These are phyloP conservation scores for Metschnikowia anglica DNA, from an alignment of 805 yeast species.

Conservation along the genomic window DNA sequence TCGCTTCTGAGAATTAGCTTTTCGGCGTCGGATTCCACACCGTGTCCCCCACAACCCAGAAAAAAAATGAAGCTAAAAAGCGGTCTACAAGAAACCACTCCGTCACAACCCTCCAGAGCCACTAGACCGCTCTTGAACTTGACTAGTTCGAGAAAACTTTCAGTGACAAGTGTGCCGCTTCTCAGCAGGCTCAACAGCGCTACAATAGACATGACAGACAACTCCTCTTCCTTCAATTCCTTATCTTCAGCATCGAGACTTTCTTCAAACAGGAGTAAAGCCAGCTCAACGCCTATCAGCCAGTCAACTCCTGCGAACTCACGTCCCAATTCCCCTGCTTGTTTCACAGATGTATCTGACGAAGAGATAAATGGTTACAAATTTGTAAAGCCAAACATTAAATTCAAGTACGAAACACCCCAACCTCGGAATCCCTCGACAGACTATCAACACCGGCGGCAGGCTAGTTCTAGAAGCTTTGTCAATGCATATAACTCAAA, in stretches of 20 bases:
- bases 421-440: slow-evolving; percentile 15
- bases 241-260: slow-evolving; percentile 6
- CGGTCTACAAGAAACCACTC: slow-evolving; percentile 19
- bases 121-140: slow-evolving; percentile 30
- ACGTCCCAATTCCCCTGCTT: slow-evolving; percentile 33
- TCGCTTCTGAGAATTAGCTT: slow-evolving; percentile 27
- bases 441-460: slow-evolving; percentile 7
- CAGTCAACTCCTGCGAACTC: slow-evolving; percentile 46
- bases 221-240: slow-evolving; percentile 12
- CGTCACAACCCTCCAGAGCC: slow-evolving; percentile 23
- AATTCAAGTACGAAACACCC: slow-evolving; percentile 20
- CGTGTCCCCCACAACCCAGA: slow-evolving; percentile 44
- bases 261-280: slow-evolving; percentile 12
- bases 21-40: slow-evolving; percentile 42
- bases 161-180: slow-evolving; percentile 21
- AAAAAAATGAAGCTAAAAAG: slow-evolving; percentile 33
- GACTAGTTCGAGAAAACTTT: slow-evolving; percentile 30
- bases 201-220: slow-evolving; percentile 6
- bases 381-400: slow-evolving; percentile 35
- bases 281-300: slow-evolving; percentile 37
- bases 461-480: slow-evolving; percentile 6
- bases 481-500: slow-evolving; percentile 27
- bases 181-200: slow-evolving; percentile 19
- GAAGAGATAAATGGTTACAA: slow-evolving; percentile 42
- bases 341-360: slow-evolving; percentile 32